A percentile compares a stretch with the other conserved stretches of the same genome.
Evolutionary conservation across 768 basidiomycete genomes (phyloP).

Genomic region (Suillus weaverae): DNA sequence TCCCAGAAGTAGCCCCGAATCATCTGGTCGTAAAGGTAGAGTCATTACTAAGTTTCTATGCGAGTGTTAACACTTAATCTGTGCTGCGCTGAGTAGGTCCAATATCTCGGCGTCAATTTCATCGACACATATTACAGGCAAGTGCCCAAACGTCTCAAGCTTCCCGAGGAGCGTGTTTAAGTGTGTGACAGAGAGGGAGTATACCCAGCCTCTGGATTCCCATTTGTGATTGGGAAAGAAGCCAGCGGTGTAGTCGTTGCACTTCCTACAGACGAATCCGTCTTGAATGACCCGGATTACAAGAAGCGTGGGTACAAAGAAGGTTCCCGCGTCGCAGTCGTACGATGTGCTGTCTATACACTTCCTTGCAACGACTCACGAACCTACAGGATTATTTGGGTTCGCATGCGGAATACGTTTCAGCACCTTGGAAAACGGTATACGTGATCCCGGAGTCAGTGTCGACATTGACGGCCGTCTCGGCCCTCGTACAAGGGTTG

Average conservation of each 20-base stretch:
- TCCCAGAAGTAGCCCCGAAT: constrained; percentile 59
- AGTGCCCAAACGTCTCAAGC: constrained; percentile 25
- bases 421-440: constrained; percentile 59
- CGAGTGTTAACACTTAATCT: neutral
- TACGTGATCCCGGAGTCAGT: constrained; percentile 66
- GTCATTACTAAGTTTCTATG: neutral
- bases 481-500: constrained; percentile 69
- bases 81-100: constrained; percentile 43
- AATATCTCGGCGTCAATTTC: constrained; percentile 84
- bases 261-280: constrained; percentile 64
- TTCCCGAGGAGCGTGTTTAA: neutral
- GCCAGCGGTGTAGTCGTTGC: constrained; percentile 72
- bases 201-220: constrained; percentile 58
- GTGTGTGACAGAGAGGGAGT: constrained; percentile 53
- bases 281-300: constrained; percentile 61
- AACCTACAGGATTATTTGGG: constrained; percentile 43
- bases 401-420: constrained; percentile 71
- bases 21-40: constrained; percentile 52
- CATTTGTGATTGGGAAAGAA: constrained; percentile 76
- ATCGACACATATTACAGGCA: constrained; percentile 83
- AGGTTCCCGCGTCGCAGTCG: constrained; percentile 74
- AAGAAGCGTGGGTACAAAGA: constrained; percentile 63
- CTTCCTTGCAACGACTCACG: neutral
- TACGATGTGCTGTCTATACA: constrained; percentile 35
- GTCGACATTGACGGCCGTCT: constrained; percentile 62